Evolutionary conservation across 164 flowering plant species (phyloP), one percentile per base, ranked within the genome.

Genomic region (Cinnamomum micranthum): DNA sequence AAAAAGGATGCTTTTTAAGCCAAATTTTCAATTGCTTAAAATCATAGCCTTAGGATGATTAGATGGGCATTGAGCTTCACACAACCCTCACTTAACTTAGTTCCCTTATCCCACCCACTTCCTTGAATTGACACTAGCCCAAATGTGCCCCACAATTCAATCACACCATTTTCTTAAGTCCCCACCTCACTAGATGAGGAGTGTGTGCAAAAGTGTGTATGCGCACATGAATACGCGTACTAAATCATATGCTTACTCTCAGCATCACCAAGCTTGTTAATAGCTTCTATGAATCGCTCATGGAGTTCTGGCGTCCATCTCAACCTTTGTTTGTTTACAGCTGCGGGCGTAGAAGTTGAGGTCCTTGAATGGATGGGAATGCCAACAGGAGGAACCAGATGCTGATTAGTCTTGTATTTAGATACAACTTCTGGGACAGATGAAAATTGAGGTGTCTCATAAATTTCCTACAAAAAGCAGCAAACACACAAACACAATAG

Each of bases 241-340:
- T 31, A 81, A 88, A 67, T 72, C 17, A 80, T 75, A 59, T 68
- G 78, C 88, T 12, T 62, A 90, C 94, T 79, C 71, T 88, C 94
- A 81, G 90, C 77, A 31, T 92, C 94, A 79, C 89, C 94, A 78
- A 90, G 91, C 74, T 84, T 78, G 71, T 84, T 86, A 69, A 85
- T 88, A 76, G 92, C 92, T 71, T 87, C 90, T 23, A 88, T 87
- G 81, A 90, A 90, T 70, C 89, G 80, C 69, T 90, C 94, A 74
- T 90, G 94, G 65, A 88, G 92, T 72, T 90, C 92, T 13, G 84
- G 88, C 6, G 92, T 90, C 92, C 94, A 90, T 3, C 94, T 83
- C 88, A 90, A 86, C 25, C 94, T 82, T 2, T 85, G 72, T 76
- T 85, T 90, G 69, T 78, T 77, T 62, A 75, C 55, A 20, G 41